These are phyloP conservation scores for Phyllosticta citribraziliensis DNA, from an alignment of 2,329 filamentous ascomycete genomes.

Conservation along the genomic window DNA sequence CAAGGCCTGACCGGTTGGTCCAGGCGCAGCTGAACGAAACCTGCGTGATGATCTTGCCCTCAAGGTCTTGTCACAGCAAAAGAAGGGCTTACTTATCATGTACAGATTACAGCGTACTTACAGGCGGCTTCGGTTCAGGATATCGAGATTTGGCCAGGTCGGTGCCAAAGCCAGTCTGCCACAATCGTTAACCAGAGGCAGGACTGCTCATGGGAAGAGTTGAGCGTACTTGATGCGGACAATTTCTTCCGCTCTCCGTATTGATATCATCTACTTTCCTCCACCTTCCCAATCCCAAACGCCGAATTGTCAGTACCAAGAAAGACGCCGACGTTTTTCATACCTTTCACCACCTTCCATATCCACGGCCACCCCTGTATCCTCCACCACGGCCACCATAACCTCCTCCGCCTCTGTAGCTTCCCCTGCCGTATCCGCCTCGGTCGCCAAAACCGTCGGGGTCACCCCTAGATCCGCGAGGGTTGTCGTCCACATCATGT, in stretches of 20 bases:
- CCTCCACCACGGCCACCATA: constrained; percentile 40
- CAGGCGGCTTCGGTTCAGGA: neutral
- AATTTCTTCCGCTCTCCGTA: neutral
- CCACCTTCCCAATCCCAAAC: constrained; percentile 4
- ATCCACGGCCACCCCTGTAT: constrained; percentile 4
- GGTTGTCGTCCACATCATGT: constrained; percentile 12
- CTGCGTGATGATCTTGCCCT: too few species aligned
- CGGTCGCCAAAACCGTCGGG: constrained; percentile 26
- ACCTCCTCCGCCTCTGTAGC: constrained; percentile 23
- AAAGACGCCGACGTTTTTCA: constrained; percentile 7
- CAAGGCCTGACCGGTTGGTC: too few species aligned
- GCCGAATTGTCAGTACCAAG: constrained; percentile 8
- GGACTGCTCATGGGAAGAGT: neutral
- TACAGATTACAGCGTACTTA: neutral
- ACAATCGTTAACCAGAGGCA: neutral
- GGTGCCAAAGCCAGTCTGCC: neutral
- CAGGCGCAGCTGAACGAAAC: too few species aligned
- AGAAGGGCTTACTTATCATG: too few species aligned
- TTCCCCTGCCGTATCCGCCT: constrained; percentile 33
- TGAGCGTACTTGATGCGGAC: neutral
- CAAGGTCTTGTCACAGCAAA: too few species aligned
- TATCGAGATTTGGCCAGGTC: neutral
- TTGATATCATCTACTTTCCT: constrained; percentile 8
- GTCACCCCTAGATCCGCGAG: constrained; percentile 31
- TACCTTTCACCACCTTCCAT: constrained; percentile 8